Conservation (phyloP, 1,284 basidiomycete species). For the Inonotus obliquus region DNA sequence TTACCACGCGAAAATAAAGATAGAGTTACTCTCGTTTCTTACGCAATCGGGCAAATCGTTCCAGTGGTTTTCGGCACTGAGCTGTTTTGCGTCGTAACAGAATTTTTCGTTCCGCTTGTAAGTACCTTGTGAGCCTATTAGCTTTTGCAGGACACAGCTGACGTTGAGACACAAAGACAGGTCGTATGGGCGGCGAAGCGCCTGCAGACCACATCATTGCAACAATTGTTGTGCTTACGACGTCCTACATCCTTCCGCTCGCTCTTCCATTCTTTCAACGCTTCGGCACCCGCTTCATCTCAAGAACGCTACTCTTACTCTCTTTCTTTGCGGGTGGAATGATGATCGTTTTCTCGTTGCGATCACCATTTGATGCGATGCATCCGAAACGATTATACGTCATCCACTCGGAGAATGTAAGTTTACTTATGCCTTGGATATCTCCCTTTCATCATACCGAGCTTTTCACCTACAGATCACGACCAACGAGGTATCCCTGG, state of each 20-base stretch:
- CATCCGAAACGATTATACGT: conserved; percentile 90
- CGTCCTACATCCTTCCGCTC: conserved; percentile 61
- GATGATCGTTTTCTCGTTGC: conserved; percentile 59
- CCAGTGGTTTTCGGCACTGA: conserved; percentile 70
- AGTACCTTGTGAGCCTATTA: conserved; percentile 25
- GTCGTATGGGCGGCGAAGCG: conserved; percentile 69
- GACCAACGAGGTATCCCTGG: conserved; percentile 68
- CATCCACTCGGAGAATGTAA: conserved; percentile 84
- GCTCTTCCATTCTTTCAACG: conserved; percentile 73
- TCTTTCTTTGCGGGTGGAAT: conserved; percentile 44
- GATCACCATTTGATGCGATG: conserved; percentile 72
- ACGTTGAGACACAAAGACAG: conserved; percentile 44
- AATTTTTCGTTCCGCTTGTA: conserved; percentile 91
- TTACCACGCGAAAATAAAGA: conserved; percentile 24
- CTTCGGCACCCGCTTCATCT: conserved; percentile 49
- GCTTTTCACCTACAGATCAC: conserved; percentile 48
- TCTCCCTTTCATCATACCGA: background rate
- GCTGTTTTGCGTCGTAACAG: conserved; percentile 65
- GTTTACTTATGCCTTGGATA: conserved; percentile 25
- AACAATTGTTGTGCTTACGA: conserved; percentile 58
- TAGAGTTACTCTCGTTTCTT: conserved; percentile 54
- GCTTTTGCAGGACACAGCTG: background rate
- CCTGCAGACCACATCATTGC: conserved; percentile 91
- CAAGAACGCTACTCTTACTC: conserved; percentile 43
- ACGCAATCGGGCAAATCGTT: conserved; percentile 58